A percentile compares a stretch with the other conserved stretches of the same genome.
Conservation (phyloP, 73 alveolate genomes). For the Tetrahymena elliotti region DNA sequence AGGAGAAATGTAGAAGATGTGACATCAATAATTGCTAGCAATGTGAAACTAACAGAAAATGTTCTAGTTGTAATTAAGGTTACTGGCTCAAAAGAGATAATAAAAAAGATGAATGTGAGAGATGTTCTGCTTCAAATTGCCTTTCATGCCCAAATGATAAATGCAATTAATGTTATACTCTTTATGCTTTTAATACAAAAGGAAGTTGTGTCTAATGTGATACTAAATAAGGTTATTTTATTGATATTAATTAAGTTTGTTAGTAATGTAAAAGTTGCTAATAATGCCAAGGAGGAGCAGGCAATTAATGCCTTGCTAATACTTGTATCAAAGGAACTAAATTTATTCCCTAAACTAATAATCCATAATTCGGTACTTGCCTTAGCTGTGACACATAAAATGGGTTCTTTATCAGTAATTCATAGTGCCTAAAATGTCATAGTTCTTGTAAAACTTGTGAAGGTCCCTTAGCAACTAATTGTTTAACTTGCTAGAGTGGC, state of each 20-base stretch:
- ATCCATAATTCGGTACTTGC: not conserved
- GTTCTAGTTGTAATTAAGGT: not conserved
- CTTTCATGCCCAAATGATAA: not conserved
- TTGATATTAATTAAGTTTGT: not conserved
- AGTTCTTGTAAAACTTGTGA: not conserved
- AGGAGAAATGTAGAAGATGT: not conserved
- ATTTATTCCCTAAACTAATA: not conserved
- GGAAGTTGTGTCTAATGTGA: not conserved
- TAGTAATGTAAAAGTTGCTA: not conserved
- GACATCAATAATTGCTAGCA: not conserved
- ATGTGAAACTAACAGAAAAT: not conserved
- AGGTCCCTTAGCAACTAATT: not conserved
- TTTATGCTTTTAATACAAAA: not conserved
- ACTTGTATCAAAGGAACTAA: not conserved
- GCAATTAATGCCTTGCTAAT: not conserved
- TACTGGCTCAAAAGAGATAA: not conserved
- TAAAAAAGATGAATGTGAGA: not conserved
- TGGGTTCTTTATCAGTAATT: not conserved
- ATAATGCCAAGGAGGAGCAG: not conserved
- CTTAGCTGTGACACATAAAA: not conserved
- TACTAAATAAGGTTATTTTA: not conserved
- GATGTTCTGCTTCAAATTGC: not conserved
- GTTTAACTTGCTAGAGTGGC: not conserved
- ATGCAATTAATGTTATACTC: not conserved
- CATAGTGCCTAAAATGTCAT: not conserved